Base-by-base conservation (phyloP, 2,329 filamentous ascomycete genomes). In the Exophiala phaeomuriformis region DNA sequence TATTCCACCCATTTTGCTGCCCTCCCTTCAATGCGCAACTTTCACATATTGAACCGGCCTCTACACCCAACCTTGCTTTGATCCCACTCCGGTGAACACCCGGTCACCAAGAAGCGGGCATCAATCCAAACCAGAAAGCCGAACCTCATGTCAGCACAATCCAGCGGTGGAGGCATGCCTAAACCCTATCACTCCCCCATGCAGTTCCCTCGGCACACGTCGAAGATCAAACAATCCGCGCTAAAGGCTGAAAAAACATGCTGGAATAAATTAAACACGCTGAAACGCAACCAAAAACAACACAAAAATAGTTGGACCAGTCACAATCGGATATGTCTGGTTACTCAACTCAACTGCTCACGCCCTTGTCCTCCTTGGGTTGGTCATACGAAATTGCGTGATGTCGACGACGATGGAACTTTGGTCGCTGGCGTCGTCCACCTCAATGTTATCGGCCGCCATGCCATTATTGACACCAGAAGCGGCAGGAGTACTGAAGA, bases 401-500 rank as follows among this genome's bases (percentile, higher is more conserved):
- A 62, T 50, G 41, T 63, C 61, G n/a, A 63, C 55, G 10, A 53
- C 47, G 32, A 62, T 52, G 39, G 59, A 59, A 8, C 52, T 52
- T 37, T 59, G 57, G 27, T 61, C 58, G 39, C 55, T 58, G 12
- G 53, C 40, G 44, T 63, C 61, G 37, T 63, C 61, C 35, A 62
- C 60, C 37, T 63, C 61, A 30, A 63, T 62, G 32, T 47, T 51
- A 36, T 59, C 58, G 40, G 46, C 44, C 40, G 41, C 32, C 33
- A 55, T 19, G 6, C 30, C 7, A 29, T 8, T 28, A 49, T 44
- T 40, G 36, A 19, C 31, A n/a, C 36, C 28, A 12, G 47, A 32
- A 37, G 52, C 46, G 5, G 28, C 49, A 33, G 53, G 56, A 4
- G 46, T 36, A 40, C 47, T 51, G 30, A 53, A 49, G 28, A 58